A percentile compares a stretch with the other conserved stretches of the same genome.
Conservation (phyloP, 108 stramenopile species). For the Epipyxis sp. region DNA sequence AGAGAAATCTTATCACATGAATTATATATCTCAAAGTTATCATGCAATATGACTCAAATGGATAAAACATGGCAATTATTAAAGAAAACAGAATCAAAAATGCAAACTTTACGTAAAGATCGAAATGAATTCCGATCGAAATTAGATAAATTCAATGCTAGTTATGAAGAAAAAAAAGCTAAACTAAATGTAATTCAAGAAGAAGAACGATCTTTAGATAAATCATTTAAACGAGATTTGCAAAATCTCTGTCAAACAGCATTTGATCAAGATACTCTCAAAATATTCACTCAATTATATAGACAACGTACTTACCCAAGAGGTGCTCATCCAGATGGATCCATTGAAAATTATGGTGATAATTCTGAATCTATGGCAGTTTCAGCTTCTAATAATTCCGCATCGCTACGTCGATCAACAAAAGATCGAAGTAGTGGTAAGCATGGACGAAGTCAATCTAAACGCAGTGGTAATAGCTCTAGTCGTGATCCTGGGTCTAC, state of each 20-base stretch:
- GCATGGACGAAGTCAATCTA: too few species aligned
- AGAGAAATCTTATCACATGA: conserved; percentile 43
- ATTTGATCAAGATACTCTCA: conserved; percentile 53
- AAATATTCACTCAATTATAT: conserved; percentile 33
- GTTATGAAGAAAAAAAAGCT: background rate
- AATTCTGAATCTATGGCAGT: background rate
- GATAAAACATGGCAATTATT: conserved; percentile 42
- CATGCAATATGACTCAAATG: conserved; percentile 39
- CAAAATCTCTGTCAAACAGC: conserved; percentile 47
- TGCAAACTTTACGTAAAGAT: conserved; percentile 39
- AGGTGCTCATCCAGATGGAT: background rate
- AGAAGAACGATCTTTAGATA: conserved; percentile 49
- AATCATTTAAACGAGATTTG: conserved; percentile 54
- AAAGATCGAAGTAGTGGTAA: background rate
- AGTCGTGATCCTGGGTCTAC: background rate
- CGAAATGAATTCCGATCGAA: conserved; percentile 36
- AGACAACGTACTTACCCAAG: background rate
- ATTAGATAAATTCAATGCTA: conserved; percentile 40
- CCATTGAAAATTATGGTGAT: background rate
- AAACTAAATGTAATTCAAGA: background rate
- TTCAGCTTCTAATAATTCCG: background rate
- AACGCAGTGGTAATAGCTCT: background rate
- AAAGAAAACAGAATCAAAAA: conserved; percentile 37
- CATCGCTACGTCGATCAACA: background rate
- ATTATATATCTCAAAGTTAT: conserved; percentile 46